phyloP scores from a whole-genome alignment of 495 filamentous ascomycete species.

The Penicillium arizonense region DNA sequence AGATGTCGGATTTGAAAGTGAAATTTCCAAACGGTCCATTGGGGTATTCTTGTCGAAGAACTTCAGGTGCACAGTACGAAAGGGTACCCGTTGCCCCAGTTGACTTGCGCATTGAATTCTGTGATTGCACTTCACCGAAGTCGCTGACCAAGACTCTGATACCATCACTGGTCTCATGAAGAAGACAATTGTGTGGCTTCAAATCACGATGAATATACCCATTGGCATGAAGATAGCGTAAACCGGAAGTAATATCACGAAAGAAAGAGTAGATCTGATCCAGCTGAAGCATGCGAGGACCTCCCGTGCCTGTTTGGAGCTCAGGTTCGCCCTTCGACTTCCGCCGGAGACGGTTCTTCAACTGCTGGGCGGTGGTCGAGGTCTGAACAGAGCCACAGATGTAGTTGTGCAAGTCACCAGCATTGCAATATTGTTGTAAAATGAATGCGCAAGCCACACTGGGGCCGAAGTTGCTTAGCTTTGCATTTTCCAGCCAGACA shows the following conservation, averaged over 20 bases:
- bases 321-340: conserved; percentile 66
- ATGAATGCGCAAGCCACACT: conserved; percentile 96
- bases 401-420: conserved; percentile 86
- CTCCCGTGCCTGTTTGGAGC: conserved; percentile 41
- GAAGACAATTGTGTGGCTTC: conserved; percentile 93
- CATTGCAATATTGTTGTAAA: conserved; percentile 95
- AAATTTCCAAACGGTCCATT: conserved; percentile 84
- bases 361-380: conserved; percentile 67
- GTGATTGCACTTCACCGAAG: conserved; percentile 91
- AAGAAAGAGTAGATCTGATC: conserved; percentile 97
- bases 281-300: conserved; percentile 68
- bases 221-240: conserved; percentile 87
- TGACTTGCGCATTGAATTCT: conserved; percentile 74
- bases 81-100: conserved; percentile 95
- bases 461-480: conserved; percentile 80
- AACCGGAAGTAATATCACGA: conserved; percentile 87
- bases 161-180: conserved; percentile 69
- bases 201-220: conserved; percentile 96
- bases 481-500: conserved; percentile 92
- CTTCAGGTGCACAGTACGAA: conserved; percentile 96
- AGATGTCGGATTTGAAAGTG: conserved; percentile 92
- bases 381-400: conserved; percentile 65
- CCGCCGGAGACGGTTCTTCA: conserved; percentile 83
- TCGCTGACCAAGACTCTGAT: conserved; percentile 87
- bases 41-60: conserved; percentile 65